Conservation (phyloP, 1,284 basidiomycete species). For the Trichosporon ovoides region DNA sequence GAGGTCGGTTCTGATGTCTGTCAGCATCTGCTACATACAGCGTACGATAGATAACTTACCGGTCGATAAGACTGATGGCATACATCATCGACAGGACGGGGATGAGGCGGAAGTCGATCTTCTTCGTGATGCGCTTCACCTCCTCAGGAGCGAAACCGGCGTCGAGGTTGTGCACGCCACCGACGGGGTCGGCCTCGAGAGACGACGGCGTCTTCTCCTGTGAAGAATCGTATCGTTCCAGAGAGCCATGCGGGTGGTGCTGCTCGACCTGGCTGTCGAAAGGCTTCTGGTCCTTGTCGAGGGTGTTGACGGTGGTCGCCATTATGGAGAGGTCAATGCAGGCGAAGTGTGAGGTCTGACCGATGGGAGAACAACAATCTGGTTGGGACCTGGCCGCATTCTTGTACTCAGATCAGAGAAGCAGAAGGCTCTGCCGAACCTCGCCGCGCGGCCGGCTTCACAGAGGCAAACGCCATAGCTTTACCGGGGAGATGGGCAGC, state of each 20-base stretch:
- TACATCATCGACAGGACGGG: conserved; percentile 20
- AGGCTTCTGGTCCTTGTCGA: background rate
- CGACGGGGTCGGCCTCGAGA: background rate
- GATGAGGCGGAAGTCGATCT: conserved; percentile 21
- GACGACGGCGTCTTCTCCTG: background rate
- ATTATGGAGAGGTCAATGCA: background rate
- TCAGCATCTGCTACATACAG: background rate
- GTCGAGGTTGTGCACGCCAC: conserved; percentile 9
- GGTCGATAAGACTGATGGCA: conserved; percentile 16
- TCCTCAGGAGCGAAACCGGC: conserved; percentile 11
- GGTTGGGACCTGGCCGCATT: too few species aligned
- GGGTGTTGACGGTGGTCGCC: conserved; percentile 1
- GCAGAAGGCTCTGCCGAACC: too few species aligned
- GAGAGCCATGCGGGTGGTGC: background rate
- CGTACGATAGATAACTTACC: background rate
- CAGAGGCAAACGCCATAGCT: too few species aligned
- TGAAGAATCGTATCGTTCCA: background rate
- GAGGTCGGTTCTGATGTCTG: conserved; percentile 24
- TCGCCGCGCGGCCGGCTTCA: too few species aligned
- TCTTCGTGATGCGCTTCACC: conserved; percentile 14
- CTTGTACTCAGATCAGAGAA: too few species aligned
- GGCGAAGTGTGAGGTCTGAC: background rate
- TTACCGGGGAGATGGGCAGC: background rate
- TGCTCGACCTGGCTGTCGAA: background rate
- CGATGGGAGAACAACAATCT: too few species aligned